Evolutionary conservation across 2,329 filamentous ascomycete genomes (phyloP).

Genomic region (Fusarium nelsonii): DNA sequence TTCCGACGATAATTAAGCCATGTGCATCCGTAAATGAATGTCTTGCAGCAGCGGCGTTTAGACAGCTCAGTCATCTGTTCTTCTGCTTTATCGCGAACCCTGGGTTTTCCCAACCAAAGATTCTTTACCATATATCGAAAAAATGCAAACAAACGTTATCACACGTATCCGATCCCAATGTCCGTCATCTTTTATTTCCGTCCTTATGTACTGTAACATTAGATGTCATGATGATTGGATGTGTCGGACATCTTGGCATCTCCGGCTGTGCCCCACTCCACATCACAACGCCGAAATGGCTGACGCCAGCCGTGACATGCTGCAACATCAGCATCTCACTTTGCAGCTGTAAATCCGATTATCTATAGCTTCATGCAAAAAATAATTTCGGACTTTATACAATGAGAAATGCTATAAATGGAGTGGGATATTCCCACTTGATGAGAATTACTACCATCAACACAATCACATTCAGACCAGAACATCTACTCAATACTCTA

Average conservation of each 20-base stretch:
- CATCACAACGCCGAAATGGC: constrained; percentile 26
- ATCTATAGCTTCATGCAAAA: neutral
- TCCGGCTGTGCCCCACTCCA: neutral
- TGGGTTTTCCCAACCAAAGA: too few species aligned
- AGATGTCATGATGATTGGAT: too few species aligned
- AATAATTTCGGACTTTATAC: constrained; percentile 20
- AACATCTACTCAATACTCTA: neutral
- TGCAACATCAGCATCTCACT: neutral
- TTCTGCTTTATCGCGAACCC: too few species aligned
- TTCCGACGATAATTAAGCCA: too few species aligned
- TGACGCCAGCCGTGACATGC: constrained; percentile 38
- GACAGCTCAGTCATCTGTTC: too few species aligned
- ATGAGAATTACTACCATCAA: neutral
- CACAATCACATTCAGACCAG: neutral
- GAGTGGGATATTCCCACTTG: neutral
- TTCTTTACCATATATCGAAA: too few species aligned
- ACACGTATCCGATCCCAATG: too few species aligned
- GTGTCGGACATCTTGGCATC: neutral
- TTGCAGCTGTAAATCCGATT: neutral
- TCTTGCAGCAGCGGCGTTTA: too few species aligned
- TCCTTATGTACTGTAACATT: too few species aligned
- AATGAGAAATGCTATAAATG: constrained; percentile 10
- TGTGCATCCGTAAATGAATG: too few species aligned
- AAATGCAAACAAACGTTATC: too few species aligned
- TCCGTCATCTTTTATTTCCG: too few species aligned